phyloP scores from a whole-genome alignment of 2,329 filamentous ascomycete genomes.

The Fusarium chaquense region DNA sequence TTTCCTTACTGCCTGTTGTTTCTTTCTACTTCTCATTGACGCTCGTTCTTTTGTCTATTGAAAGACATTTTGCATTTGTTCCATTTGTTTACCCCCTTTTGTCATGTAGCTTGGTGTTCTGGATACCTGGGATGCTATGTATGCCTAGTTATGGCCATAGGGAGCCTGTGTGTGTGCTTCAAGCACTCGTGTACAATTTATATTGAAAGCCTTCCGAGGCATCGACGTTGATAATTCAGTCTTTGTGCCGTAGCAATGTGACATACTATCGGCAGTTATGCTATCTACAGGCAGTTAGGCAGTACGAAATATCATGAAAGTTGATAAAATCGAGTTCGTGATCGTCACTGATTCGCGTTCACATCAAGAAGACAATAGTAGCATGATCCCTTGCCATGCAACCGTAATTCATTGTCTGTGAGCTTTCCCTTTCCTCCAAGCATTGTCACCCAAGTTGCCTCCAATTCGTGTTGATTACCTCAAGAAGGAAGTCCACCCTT shows the following conservation, averaged over 20 bases:
- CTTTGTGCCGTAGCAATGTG: neutral
- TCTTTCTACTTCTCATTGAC: slow-evolving; percentile 16
- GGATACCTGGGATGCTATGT: slow-evolving; percentile 50
- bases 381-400: neutral
- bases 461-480: slow-evolving; percentile 1
- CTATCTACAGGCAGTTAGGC: neutral
- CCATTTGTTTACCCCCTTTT: slow-evolving; percentile 22
- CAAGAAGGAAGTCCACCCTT: slow-evolving; percentile 32
- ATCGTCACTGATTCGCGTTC: neutral
- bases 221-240: slow-evolving; percentile 15
- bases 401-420: neutral
- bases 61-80: slow-evolving; percentile 17
- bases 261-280: neutral
- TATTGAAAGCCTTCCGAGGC: slow-evolving; percentile 16
- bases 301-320: neutral
- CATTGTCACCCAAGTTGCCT: neutral
- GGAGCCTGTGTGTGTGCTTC: slow-evolving; percentile 19
- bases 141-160: slow-evolving; percentile 29
- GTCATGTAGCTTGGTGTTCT: slow-evolving; percentile 53
- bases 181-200: slow-evolving; percentile 40
- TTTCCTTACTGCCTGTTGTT: slow-evolving; percentile 12
- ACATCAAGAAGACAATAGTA: neutral
- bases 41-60: slow-evolving; percentile 1
- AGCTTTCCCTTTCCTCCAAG: neutral
- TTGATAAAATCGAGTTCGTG: neutral